phyloP scores from a whole-genome alignment of 2,329 filamentous ascomycete genomes.

The Talaromyces sp. region DNA sequence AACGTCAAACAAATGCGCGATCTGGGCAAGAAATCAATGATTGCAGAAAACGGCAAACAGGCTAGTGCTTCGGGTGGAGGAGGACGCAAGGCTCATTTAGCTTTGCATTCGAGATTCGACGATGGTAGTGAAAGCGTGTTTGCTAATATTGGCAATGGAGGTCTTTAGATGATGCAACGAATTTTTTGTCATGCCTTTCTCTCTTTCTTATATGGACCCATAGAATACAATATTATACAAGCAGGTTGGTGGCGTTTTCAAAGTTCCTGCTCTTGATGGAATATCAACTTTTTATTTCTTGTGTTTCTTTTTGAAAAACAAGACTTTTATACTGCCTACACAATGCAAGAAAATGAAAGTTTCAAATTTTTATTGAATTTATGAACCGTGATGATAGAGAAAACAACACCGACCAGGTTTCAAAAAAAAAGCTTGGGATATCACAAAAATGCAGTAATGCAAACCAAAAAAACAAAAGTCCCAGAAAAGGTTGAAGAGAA shows the following conservation, averaged over 20 bases:
- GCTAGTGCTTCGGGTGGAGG: constrained; percentile 20
- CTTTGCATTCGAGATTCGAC: constrained; percentile 20
- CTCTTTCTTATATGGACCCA: not conserved
- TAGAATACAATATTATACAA: not conserved
- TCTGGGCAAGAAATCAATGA: constrained; percentile 66
- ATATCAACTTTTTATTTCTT: no score
- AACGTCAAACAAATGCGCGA: constrained; percentile 66
- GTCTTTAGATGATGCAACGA: constrained; percentile 3
- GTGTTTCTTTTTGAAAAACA: no score
- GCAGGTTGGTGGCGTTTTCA: not conserved
- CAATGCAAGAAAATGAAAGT: not conserved
- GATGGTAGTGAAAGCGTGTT: constrained; percentile 18
- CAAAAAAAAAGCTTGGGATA: constrained; percentile 8
- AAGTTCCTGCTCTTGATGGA: not conserved
- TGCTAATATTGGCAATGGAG: not conserved
- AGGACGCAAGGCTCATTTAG: constrained; percentile 8
- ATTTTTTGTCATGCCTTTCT: not conserved
- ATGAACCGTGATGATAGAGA: not conserved
- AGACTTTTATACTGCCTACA: not conserved
- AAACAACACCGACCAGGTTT: not conserved
- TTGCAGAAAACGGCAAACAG: constrained; percentile 45
- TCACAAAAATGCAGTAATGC: constrained; percentile 5
- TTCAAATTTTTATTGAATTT: not conserved
- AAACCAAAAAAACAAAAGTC: not conserved
- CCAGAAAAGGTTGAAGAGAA: constrained; percentile 2